Evolutionary conservation across 257 asterid species (phyloP), one percentile per base, ranked within the genome.

Genomic region (Jacaranda mimosifolia): DNA sequence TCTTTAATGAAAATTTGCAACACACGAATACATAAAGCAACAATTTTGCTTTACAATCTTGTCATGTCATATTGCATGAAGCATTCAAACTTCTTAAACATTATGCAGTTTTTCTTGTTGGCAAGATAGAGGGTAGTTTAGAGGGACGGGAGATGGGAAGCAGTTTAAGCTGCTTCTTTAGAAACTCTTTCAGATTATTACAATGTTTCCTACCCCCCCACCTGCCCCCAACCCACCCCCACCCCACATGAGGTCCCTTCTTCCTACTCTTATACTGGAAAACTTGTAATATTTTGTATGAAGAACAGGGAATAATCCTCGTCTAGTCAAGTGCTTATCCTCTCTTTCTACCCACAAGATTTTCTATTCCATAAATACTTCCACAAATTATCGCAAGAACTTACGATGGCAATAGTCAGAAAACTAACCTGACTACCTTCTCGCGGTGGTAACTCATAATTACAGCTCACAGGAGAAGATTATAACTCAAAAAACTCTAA

Each of bases 391-490:
- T 56, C 13, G 45, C 58, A 45, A 12, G 17, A 7, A 52, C 69
- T 63, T n/a, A 32, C 63, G 64, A 62, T 13, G 63, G 26, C 21
- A 51, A 48, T 42, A 48, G 57, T 36, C 35, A 13, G 13, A 9
- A 21, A 84, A 81, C 94, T 70, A 83, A 91, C 98, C 98, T 92
- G 83, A 89, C 94, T 86, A 82, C 65, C 82, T 89, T 92, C 83
- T 91, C 97, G 64, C 73, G 92, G 77, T 40, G 87, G 58, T 72
- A 76, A 85, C 83, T 86, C 98, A 92, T 92, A 73, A 75, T 86
- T 86, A 80, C 80, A 68, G 52, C 49, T 72, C 63, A 71, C 79
- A 81, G 12, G 68, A 66, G 38, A 45, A 79, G 77, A 55, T 79
- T 77, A 67, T 60, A 68, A 72, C 72, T 55, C 72, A 66, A 45